Base-by-base conservation (phyloP, 225 moss, liverwort and hornwort species). In the Pleurozium schreberi region DNA sequence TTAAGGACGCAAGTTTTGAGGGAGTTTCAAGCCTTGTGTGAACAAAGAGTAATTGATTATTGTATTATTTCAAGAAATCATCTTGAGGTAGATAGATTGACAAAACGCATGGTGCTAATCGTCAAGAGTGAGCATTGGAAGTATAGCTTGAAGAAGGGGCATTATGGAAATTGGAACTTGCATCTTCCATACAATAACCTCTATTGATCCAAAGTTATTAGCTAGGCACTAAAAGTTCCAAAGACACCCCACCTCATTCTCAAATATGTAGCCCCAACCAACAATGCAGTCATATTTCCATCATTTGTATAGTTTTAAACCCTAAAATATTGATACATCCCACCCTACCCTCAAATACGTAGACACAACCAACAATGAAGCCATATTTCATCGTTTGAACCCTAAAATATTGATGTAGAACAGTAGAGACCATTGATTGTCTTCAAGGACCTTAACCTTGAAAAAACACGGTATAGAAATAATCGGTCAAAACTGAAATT, bases 401-500 rank as follows among this genome's bases (percentile, higher is more conserved):
- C 12, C 23, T 68, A 69, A 69, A 23, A 40, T 40, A 40, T 0
- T 0, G 23, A 23, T 69, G 40, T 69, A 69, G 38, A 67, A 38
- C 19, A 38, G 4, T 38, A 21, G 21, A 67, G 21, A 21, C 38
- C 67, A 38, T 4, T 38, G 6, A 67, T 38, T 67, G 2, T 20
- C 38, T 11, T 38, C 11, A 20, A 4, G 11, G 38, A 67, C 67
- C 38, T 66, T 38, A 11, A 31, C 8, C 57, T 7, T 55, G 6
- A 55, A 55, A 55, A 19, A 19, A 18, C 49, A 74, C 75, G 38
- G 62, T 66, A 65, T 59, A 84, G 43, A 76, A 86, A 58, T 76
- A 61, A 50, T 65, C 77, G 89, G 87, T 92, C 90, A 92, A 91
- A 93, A 91, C 89, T 91, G 92, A 57, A 92, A 64, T 65, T n/a